These are phyloP conservation scores for Lactarius akahatsu DNA, from an alignment of 768 basidiomycete species.

Conservation along the genomic window DNA sequence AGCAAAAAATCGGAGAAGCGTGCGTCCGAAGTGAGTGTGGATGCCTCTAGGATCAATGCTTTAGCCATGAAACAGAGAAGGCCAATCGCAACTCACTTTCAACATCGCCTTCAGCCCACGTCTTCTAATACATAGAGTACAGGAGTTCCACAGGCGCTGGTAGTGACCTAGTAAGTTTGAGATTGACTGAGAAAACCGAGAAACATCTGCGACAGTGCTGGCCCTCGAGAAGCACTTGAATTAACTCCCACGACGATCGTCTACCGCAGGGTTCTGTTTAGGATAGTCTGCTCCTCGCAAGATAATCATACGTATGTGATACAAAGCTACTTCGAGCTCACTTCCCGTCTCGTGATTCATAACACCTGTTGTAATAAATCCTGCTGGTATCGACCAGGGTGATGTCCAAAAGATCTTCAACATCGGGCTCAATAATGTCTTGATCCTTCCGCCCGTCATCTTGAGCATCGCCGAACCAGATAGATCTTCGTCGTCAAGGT, in stretches of 20 bases:
- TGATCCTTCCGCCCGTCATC: conserved; percentile 86
- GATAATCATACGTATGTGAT: conserved; percentile 21
- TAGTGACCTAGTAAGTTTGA: conserved; percentile 65
- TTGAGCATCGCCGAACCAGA: conserved; percentile 83
- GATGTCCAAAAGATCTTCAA: conserved; percentile 63
- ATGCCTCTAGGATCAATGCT: conserved; percentile 38
- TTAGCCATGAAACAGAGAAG: neutral
- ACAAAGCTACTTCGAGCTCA: conserved; percentile 17
- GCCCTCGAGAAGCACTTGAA: conserved; percentile 52
- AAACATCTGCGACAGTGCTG: conserved; percentile 54
- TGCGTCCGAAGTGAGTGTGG: conserved; percentile 45
- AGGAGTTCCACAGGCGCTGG: conserved; percentile 65
- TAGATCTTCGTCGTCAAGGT: conserved; percentile 62
- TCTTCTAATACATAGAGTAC: conserved; percentile 78
- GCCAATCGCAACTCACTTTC: conserved; percentile 48
- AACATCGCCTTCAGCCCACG: conserved; percentile 47
- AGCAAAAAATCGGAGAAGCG: conserved; percentile 45
- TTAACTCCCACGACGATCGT: conserved; percentile 3
- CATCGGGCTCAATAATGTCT: conserved; percentile 71
- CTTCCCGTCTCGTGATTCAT: conserved; percentile 56
- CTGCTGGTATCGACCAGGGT: conserved; percentile 72
- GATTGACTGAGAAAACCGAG: conserved; percentile 42
- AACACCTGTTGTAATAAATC: conserved; percentile 61
- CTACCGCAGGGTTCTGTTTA: conserved; percentile 14
- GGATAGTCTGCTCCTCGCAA: conserved; percentile 19